phyloP scores from a whole-genome alignment of 2,329 filamentous ascomycete genomes.

The Colletotrichum sp. region DNA sequence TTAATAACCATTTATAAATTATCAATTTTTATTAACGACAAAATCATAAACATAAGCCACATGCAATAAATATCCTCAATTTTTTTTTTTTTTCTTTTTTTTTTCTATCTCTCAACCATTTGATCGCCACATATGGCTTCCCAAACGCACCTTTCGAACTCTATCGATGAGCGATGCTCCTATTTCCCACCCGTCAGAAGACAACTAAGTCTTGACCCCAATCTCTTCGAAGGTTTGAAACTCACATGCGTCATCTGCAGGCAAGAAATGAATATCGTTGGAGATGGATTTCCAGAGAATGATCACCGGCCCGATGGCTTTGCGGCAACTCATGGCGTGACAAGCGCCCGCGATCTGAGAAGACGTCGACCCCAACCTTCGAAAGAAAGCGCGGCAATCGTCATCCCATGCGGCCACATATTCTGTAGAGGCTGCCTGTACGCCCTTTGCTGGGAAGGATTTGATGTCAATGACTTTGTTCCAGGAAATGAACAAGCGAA shows the following conservation, averaged over 20 bases:
- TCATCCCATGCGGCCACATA: constrained; percentile 3
- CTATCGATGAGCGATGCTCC: neutral
- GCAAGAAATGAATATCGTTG: neutral
- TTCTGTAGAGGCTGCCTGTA: neutral
- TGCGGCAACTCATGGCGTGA: neutral
- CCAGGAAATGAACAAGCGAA: neutral
- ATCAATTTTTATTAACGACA: no score
- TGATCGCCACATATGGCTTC: neutral
- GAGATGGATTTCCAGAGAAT: neutral
- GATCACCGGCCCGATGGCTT: neutral
- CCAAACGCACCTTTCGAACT: neutral
- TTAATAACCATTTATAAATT: no score
- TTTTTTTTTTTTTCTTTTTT: no score
- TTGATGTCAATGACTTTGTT: neutral
- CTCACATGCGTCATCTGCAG: neutral
- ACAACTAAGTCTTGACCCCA: neutral
- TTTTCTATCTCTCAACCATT: neutral
- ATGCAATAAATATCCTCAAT: no score
- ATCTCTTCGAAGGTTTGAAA: neutral
- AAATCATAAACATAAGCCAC: no score
- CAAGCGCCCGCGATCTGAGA: neutral
- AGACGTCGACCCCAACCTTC: neutral
- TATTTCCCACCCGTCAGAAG: neutral
- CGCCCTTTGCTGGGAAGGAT: neutral
- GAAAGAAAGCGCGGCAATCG: neutral